Conservation (phyloP, 176 grass and related monocot genomes). For the Areca catechu region DNA sequence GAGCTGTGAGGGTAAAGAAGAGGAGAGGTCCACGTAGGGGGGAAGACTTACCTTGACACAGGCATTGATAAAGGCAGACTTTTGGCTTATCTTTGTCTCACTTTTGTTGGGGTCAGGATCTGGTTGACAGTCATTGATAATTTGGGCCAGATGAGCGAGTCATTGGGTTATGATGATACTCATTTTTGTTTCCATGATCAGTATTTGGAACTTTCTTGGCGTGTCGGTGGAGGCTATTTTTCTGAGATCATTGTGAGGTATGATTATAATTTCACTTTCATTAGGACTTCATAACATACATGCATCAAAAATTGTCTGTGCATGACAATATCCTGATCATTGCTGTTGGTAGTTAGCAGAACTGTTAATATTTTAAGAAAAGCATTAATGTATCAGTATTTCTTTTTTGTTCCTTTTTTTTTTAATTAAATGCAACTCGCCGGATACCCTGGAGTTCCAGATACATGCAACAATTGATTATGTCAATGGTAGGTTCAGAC, state of each 20-base stretch:
- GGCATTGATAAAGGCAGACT: constrained; percentile 81
- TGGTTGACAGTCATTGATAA: constrained; percentile 87
- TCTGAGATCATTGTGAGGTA: constrained; percentile 94
- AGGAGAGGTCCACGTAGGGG: constrained; percentile 40
- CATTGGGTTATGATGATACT: constrained; percentile 47
- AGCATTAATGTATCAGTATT: too few species aligned
- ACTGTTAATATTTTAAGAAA: too few species aligned
- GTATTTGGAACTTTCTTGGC: constrained; percentile 96
- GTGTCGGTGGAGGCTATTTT: constrained; percentile 82
- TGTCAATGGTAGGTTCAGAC: too few species aligned
- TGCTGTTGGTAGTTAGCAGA: too few species aligned
- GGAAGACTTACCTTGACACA: constrained; percentile 80
- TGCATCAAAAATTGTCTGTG: too few species aligned
- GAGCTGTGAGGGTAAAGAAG: constrained; percentile 61
- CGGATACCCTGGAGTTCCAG: too few species aligned
- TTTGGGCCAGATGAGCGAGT: constrained; percentile 92
- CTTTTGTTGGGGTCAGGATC: constrained; percentile 76
- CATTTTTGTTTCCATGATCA: constrained; percentile 81
- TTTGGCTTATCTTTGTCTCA: constrained; percentile 87
- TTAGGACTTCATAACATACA: too few species aligned
- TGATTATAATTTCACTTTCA: constrained; percentile 4
- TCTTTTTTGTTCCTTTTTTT: too few species aligned
- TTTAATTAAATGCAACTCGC: too few species aligned
- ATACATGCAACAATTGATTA: too few species aligned
- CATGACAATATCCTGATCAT: too few species aligned